Conservation (phyloP, 2,329 filamentous ascomycete genomes). For the Sclerotiophoma versabilis region DNA sequence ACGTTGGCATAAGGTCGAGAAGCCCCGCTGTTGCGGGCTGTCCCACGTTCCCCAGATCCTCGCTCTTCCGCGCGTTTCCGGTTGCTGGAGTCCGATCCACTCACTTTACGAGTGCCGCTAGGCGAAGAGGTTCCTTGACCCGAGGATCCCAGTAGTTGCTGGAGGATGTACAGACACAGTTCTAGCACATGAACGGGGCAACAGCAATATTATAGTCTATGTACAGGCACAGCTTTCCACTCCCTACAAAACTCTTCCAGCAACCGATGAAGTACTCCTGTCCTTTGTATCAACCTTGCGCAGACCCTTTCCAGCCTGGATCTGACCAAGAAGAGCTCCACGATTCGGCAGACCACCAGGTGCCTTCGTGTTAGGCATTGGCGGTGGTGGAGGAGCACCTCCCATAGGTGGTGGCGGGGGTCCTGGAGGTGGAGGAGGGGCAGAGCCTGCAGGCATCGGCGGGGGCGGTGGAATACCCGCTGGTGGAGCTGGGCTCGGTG, state of each 20-base stretch:
- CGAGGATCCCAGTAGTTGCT: too few relatives aligned
- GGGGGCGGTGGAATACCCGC: conserved; percentile 60
- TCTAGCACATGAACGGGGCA: neutral
- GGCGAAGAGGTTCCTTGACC: neutral
- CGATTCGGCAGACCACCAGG: conserved; percentile 47
- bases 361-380: conserved; percentile 53
- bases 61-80: neutral
- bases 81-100: neutral
- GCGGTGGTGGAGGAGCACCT: conserved; percentile 45
- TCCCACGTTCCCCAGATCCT: conserved; percentile 7
- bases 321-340: conserved; percentile 77
- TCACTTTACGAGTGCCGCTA: neutral
- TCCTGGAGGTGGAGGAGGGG: conserved; percentile 56
- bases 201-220: conserved; percentile 23
- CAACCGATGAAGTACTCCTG: conserved; percentile 73
- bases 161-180: too few relatives aligned
- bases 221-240: conserved; percentile 18
- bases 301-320: conserved; percentile 78
- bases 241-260: conserved; percentile 71
- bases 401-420: conserved; percentile 55
- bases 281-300: conserved; percentile 93
- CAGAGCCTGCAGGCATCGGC: conserved; percentile 55
- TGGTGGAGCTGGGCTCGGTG: conserved; percentile 52
- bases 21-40: neutral
- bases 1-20: conserved; percentile 1